These are phyloP conservation scores for Megacollybia marginata DNA, from an alignment of 768 basidiomycete species.

Conservation along the genomic window DNA sequence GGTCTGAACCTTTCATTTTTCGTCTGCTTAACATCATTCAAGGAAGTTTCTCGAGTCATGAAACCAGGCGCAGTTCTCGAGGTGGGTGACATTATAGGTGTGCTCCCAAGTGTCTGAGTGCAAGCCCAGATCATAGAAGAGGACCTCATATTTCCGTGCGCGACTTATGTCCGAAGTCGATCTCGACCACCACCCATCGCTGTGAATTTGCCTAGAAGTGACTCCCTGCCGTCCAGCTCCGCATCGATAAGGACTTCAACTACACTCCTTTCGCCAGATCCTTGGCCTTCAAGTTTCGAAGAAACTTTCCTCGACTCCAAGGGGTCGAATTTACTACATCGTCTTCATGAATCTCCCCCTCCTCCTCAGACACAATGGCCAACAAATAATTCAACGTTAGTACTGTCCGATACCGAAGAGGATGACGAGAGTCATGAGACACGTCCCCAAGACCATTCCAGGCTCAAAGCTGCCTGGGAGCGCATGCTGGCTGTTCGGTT, in stretches of 20 bases:
- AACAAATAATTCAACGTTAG: background rate
- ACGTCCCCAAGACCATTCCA: conserved; percentile 55
- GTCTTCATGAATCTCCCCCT: conserved; percentile 14
- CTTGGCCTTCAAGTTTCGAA: conserved; percentile 10
- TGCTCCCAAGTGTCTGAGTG: background rate
- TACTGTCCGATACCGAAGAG: background rate
- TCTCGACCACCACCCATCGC: conserved; percentile 11
- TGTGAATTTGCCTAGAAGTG: conserved; percentile 12
- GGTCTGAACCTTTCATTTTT: conserved; percentile 3
- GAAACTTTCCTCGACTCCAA: conserved; percentile 11
- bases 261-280: background rate
- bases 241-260: conserved; percentile 6
- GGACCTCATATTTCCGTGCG: conserved; percentile 62
- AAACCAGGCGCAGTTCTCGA: conserved; percentile 56
- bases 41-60: conserved; percentile 63
- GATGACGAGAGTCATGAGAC: conserved; percentile 4
- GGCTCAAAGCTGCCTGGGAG: conserved; percentile 58
- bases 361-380: conserved; percentile 1
- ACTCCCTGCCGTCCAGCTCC: background rate
- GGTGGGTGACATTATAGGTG: conserved; percentile 28
- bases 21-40: conserved; percentile 19
- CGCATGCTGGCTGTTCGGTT: conserved; percentile 56
- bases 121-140: conserved; percentile 63
- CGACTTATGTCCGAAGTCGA: conserved; percentile 15
- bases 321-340: conserved; percentile 16